These are phyloP conservation scores for Anacardium occidentale DNA, from an alignment of 345 rosid species.

Conservation along the genomic window DNA sequence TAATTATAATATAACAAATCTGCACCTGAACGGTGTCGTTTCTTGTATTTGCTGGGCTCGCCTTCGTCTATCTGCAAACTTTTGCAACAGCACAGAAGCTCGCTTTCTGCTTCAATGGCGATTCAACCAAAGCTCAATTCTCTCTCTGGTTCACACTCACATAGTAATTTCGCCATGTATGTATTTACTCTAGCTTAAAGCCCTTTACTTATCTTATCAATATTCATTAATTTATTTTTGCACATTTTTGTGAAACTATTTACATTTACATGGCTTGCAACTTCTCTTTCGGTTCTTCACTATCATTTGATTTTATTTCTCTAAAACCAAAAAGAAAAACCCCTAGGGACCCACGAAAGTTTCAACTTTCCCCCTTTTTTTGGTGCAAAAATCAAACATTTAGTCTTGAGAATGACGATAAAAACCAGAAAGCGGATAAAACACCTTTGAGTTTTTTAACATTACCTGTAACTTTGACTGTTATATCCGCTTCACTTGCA, in stretches of 20 bases:
- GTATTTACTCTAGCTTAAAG: neutral
- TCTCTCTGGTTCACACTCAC: constrained; percentile 11
- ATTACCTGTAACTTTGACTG: constrained; percentile 64
- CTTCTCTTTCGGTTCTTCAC: constrained; percentile 41
- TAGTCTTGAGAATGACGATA: constrained; percentile 17
- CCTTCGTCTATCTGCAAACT: neutral
- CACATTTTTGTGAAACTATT: neutral
- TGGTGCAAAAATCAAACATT: constrained; percentile 38
- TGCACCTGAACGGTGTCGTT: neutral
- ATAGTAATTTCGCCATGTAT: constrained; percentile 37
- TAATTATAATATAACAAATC: neutral
- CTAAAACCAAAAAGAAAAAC: constrained; percentile 25
- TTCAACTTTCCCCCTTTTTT: constrained; percentile 27
- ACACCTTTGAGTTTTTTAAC: constrained; percentile 48
- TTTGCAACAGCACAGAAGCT: constrained; percentile 7
- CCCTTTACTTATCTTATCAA: neutral
- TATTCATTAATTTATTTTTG: neutral
- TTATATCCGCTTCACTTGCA: constrained; percentile 57
- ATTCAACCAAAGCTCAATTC: constrained; percentile 18
- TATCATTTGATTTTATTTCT: constrained; percentile 26
- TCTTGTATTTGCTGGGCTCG: neutral
- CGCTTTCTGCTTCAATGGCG: constrained; percentile 28
- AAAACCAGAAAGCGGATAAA: constrained; percentile 26
- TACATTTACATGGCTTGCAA: constrained; percentile 42
- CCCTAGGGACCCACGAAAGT: constrained; percentile 23